A percentile compares a stretch with the other conserved stretches of the same genome.
phyloP scores from a whole-genome alignment of 371 early-diverging fungal species.

The Mortierella sp. region DNA sequence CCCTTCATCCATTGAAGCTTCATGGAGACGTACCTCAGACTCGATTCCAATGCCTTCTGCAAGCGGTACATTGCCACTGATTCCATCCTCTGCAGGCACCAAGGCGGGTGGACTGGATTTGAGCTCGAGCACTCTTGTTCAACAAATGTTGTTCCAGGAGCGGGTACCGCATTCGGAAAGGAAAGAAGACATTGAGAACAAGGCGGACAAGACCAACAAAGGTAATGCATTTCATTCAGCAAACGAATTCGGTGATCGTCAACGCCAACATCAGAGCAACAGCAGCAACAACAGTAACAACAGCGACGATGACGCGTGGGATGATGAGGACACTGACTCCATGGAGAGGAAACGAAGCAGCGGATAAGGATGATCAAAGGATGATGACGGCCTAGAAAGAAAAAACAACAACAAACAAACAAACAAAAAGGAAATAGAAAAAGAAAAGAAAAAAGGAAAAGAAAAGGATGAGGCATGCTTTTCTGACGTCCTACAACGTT shows the following conservation, averaged over 20 bases:
- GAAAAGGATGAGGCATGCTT: too few relatives aligned
- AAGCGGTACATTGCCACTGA: not conserved
- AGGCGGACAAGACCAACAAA: slow-evolving; percentile 16
- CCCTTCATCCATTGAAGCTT: slow-evolving; percentile 27
- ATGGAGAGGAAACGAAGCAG: not conserved
- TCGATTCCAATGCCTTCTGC: slow-evolving; percentile 13
- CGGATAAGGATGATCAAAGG: not conserved
- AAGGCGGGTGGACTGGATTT: slow-evolving; percentile 45
- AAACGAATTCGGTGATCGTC: not conserved
- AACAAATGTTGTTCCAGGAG: slow-evolving; percentile 49
- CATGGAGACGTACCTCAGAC: slow-evolving; percentile 49
- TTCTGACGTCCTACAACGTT: too few relatives aligned
- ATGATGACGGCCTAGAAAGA: too few relatives aligned
- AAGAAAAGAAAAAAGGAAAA: too few relatives aligned
- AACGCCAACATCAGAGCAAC: not conserved
- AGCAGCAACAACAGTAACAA: not conserved
- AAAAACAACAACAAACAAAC: too few relatives aligned
- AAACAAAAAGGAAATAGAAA: too few relatives aligned
- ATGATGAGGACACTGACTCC: slow-evolving; percentile 4
- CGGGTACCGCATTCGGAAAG: slow-evolving; percentile 27
- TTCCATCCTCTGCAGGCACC: slow-evolving; percentile 1
- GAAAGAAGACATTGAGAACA: slow-evolving; percentile 4
- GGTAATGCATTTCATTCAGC: slow-evolving; percentile 15
- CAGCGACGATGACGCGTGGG: slow-evolving; percentile 18
- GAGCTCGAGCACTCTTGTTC: slow-evolving; percentile 50